phyloP scores from a whole-genome alignment of 164 flowering plant genomes.

The Paratinospora sagittata region DNA sequence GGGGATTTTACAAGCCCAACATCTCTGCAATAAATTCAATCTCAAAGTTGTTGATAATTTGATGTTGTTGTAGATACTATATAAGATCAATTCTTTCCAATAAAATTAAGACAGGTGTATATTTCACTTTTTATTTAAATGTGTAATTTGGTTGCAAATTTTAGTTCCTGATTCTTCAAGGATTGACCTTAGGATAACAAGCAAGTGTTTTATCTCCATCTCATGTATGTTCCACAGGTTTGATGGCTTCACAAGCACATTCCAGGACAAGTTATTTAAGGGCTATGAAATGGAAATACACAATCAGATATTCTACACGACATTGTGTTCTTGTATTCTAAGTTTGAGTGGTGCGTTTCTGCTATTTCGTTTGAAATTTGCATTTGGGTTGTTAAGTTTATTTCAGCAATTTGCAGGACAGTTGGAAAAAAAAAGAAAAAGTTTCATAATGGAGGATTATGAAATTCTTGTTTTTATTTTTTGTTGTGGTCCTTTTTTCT shows the following conservation, averaged over 20 bases:
- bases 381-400: background rate
- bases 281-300: conserved; percentile 97
- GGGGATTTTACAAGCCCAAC: too few relatives aligned
- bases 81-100: too few relatives aligned
- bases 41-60: too few relatives aligned
- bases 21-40: too few relatives aligned
- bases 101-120: background rate
- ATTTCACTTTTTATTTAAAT: background rate
- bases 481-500: background rate
- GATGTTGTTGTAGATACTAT: too few relatives aligned
- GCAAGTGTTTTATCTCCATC: background rate
- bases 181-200: background rate
- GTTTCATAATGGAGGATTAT: background rate
- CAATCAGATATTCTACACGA: conserved; percentile 95
- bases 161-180: background rate
- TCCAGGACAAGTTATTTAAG: conserved; percentile 90
- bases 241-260: conserved; percentile 98
- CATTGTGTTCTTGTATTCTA: conserved; percentile 84
- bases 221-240: conserved; percentile 41
- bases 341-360: conserved; percentile 65
- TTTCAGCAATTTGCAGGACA: background rate
- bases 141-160: background rate
- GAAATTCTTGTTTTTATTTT: background rate
- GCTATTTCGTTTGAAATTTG: background rate
- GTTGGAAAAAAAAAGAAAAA: background rate